Evolutionary conservation across 139 green algal species (phyloP).

Genomic region (Chlamydomonas eustigma): DNA sequence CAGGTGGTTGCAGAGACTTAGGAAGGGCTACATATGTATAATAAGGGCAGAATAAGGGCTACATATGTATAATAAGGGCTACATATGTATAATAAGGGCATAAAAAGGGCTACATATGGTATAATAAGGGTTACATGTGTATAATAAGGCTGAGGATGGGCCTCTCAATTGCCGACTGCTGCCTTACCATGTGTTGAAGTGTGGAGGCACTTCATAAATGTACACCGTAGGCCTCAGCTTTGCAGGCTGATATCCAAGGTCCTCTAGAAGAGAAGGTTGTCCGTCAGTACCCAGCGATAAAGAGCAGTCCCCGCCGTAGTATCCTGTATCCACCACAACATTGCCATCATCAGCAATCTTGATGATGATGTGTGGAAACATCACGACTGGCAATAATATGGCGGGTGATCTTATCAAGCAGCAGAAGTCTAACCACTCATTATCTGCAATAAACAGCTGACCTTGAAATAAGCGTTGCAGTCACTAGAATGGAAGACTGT

Average conservation of each 20-base stretch:
- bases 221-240: conserved; percentile 21
- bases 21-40: too few relatives aligned
- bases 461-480: not conserved
- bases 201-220: conserved; percentile 39
- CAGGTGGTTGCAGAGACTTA: too few relatives aligned
- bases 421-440: not conserved
- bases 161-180: too few relatives aligned
- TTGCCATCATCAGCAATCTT: not conserved
- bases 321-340: conserved; percentile 8
- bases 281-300: conserved; percentile 12
- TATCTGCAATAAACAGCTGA: not conserved
- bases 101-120: too few relatives aligned
- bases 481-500: not conserved
- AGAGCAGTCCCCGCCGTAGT: conserved; percentile 36
- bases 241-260: conserved; percentile 26
- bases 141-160: too few relatives aligned
- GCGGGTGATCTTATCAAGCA: too few relatives aligned
- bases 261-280: conserved; percentile 21
- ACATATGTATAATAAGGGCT: too few relatives aligned
- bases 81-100: too few relatives aligned
- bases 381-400: too few relatives aligned
- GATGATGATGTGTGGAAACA: too few relatives aligned
- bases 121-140: too few relatives aligned
- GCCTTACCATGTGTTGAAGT: conserved; percentile 36
- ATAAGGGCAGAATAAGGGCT: too few relatives aligned